Evolutionary conservation across 2,329 filamentous ascomycete genomes (phyloP).

Genomic region (Helminthosporium solani): DNA sequence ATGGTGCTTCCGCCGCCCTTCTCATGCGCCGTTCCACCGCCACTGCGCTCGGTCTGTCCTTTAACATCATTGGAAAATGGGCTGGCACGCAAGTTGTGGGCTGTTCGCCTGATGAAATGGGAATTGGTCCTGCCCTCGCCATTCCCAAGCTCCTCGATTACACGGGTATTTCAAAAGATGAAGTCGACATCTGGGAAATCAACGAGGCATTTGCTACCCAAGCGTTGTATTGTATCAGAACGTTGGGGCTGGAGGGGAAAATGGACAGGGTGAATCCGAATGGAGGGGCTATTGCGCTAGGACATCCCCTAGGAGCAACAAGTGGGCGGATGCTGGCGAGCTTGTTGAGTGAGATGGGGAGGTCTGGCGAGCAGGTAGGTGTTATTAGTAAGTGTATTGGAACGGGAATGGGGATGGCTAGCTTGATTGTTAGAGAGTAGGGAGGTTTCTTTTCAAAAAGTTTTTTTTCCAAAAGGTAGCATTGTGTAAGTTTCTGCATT

Average conservation of each 20-base stretch:
- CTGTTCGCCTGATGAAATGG: constrained; percentile 90
- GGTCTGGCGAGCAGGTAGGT: constrained; percentile 70
- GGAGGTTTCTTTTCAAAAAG: too few relatives aligned
- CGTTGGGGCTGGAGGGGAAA: constrained; percentile 65
- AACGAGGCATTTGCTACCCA: constrained; percentile 76
- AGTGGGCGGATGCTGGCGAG: constrained; percentile 79
- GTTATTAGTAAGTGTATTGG: constrained; percentile 84
- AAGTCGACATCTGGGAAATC: constrained; percentile 87
- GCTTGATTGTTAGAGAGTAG: constrained; percentile 52
- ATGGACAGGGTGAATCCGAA: constrained; percentile 83
- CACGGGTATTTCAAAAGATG: constrained; percentile 64
- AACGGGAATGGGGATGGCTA: constrained; percentile 56
- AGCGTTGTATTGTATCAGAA: constrained; percentile 68
- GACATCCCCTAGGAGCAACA: constrained; percentile 87
- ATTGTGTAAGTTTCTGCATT: too few relatives aligned
- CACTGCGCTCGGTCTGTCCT: constrained; percentile 66
- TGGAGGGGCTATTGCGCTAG: constrained; percentile 90
- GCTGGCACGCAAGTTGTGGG: constrained; percentile 74
- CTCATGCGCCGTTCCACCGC: constrained; percentile 85
- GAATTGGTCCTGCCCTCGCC: constrained; percentile 80
- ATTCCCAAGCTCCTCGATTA: constrained; percentile 78
- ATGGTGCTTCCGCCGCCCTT: constrained; percentile 80
- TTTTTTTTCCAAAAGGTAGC: too few relatives aligned
- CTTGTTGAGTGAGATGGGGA: constrained; percentile 66
- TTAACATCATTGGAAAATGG: constrained; percentile 77